These are phyloP conservation scores for Cystobasidium onofrii DNA, from an alignment of 768 basidiomycete genomes.

Conservation along the genomic window DNA sequence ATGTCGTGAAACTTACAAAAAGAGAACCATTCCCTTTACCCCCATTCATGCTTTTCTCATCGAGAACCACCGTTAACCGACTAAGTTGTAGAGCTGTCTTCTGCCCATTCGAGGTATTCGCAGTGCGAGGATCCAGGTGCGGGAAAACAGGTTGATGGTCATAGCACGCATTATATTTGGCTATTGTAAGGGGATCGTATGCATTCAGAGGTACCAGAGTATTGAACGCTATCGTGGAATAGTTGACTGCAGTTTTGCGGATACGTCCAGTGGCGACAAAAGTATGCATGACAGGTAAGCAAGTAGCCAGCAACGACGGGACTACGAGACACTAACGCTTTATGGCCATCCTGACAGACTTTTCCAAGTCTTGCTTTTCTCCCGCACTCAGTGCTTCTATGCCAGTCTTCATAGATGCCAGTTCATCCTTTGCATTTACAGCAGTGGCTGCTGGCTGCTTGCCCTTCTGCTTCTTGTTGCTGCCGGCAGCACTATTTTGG, in stretches of 20 bases:
- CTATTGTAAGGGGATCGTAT: constrained; percentile 52
- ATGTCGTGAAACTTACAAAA: constrained; percentile 40
- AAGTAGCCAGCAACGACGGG: constrained; percentile 62
- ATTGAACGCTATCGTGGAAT: constrained; percentile 67
- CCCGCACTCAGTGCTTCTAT: not conserved
- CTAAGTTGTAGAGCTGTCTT: constrained; percentile 60
- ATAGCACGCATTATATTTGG: constrained; percentile 53
- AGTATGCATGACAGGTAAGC: not conserved
- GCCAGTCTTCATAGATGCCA: not conserved
- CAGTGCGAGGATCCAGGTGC: constrained; percentile 53
- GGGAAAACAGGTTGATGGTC: constrained; percentile 30
- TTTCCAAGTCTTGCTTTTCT: constrained; percentile 2
- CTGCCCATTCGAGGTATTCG: constrained; percentile 40
- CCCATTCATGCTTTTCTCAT: constrained; percentile 57
- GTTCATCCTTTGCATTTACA: not conserved
- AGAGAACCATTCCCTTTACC: constrained; percentile 81
- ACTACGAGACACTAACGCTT: constrained; percentile 41
- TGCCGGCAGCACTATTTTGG: not conserved
- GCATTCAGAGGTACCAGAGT: constrained; percentile 62
- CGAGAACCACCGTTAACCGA: constrained; percentile 68
- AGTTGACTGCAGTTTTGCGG: constrained; percentile 63
- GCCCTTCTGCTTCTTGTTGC: constrained; percentile 27
- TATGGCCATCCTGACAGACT: constrained; percentile 24
- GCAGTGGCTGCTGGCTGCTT: constrained; percentile 29
- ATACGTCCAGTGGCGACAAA: not conserved